Base-by-base conservation (phyloP, 2,329 filamentous ascomycete species). In the Hypoxylon sp. region DNA sequence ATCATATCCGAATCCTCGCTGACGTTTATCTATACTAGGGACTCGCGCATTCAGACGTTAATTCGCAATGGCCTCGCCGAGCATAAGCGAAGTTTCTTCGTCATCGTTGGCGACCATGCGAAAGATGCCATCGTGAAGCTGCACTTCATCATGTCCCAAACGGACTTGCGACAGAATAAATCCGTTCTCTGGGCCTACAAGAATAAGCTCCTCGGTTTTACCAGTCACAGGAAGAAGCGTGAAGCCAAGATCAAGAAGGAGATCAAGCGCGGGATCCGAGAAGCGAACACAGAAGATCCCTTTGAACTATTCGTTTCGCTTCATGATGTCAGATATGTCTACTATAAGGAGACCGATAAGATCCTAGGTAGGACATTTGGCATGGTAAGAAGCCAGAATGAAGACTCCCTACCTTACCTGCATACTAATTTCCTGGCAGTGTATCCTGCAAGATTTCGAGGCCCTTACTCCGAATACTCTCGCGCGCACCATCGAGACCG, bases 291-390 rank as follows among this genome's bases (percentile, higher is more conserved):
- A 60, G 93, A 97, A 79, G 96, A 99, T 79, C 92, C 96, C 0
- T 99, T 99, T 84, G 96, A 99, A 82, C 88, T 98, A 60, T 99
- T 98, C 82, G 92, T 98, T 75, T 96, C 94, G 65, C 90, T 97
- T 63, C 93, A 98, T 83, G 94, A 98, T 81, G 97, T 99, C 79
- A 92, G 96, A 80, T 99, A 99, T 87, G 93, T 96, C 64, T 99
- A 97, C 86, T 99, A 99, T 86, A 99, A 99, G 83, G 96, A 99
- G 84, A 98, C 96, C 29, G 96, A 99, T 77, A 98, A 98, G 86
- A 98, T 99, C 77, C 82, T 98, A 62, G 96, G 96, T 79, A 97
- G 98, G 80, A 98, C 96, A 48, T 98, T 96, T 78, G 95, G 94
- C 79, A 98, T 98, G 93, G 67, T 71, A 62, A 69, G 66, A 35